phyloP scores from a whole-genome alignment of 164 flowering plant genomes.

The Tinospora cordifolia region DNA sequence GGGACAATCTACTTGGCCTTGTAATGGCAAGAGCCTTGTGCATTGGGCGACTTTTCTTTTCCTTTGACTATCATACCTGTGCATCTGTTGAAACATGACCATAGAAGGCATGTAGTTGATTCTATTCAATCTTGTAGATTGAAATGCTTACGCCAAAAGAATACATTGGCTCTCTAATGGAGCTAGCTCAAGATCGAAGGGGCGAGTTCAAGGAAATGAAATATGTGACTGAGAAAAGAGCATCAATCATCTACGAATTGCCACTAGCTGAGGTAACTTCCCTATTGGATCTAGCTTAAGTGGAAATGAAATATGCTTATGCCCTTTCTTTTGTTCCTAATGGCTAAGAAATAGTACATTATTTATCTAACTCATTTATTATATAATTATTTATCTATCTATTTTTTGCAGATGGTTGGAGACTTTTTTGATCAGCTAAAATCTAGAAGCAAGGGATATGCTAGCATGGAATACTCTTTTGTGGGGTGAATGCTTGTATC shows the following conservation, averaged over 20 bases:
- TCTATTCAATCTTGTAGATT: constrained; percentile 40
- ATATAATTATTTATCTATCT: not conserved
- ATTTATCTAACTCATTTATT: not conserved
- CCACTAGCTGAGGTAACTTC: constrained; percentile 86
- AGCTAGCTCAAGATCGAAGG: constrained; percentile 89
- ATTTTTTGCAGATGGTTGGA: constrained; percentile 78
- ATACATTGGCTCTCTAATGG: constrained; percentile 91
- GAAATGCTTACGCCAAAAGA: constrained; percentile 97
- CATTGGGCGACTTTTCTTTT: not conserved
- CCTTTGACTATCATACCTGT: not conserved
- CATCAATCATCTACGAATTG: constrained; percentile 66
- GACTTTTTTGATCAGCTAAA: constrained; percentile 97
- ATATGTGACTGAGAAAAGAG: constrained; percentile 77
- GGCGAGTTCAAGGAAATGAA: constrained; percentile 91
- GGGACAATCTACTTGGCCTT: no score
- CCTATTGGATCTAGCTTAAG: not conserved
- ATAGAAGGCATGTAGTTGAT: constrained; percentile 1
- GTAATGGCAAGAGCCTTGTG: no score
- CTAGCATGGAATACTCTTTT: constrained; percentile 94
- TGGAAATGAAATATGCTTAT: no score
- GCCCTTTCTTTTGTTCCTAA: not conserved
- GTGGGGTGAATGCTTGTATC: constrained; percentile 43
- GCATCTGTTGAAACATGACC: not conserved
- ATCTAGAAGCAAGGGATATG: constrained; percentile 96
- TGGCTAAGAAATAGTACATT: not conserved